Conservation (phyloP, 371 early-diverging fungal genomes). For the Syncephalastrum contaminatum region DNA sequence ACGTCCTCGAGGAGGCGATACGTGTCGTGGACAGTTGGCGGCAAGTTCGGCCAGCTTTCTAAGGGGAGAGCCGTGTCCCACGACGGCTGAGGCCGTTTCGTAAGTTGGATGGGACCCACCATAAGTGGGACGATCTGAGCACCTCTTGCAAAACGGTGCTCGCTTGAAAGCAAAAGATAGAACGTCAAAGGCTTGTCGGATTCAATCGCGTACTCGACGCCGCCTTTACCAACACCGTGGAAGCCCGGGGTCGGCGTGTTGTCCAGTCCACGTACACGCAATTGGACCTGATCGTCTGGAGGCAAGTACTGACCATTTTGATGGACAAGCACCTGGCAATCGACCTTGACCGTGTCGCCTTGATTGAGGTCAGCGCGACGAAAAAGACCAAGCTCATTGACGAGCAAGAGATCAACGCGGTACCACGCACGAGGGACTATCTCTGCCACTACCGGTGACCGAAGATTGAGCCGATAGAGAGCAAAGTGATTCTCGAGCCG, state of each 20-base stretch:
- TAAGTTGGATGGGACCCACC: conserved; percentile 43
- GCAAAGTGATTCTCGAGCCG: conserved; percentile 47
- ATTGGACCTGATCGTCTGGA: conserved; percentile 6
- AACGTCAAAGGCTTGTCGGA: conserved; percentile 10
- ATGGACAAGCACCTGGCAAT: conserved; percentile 21
- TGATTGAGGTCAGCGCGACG: conserved; percentile 39
- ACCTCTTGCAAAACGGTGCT: neutral
- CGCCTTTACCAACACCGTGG: conserved; percentile 41
- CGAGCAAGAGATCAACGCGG: conserved; percentile 39
- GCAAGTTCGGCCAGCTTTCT: conserved; percentile 30
- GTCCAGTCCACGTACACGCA: conserved; percentile 6
- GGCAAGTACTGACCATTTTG: neutral
- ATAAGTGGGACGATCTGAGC: conserved; percentile 36
- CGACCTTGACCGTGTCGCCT: conserved; percentile 26
- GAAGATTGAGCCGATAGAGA: conserved; percentile 43
- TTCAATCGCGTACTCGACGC: conserved; percentile 41
- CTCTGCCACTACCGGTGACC: conserved; percentile 27
- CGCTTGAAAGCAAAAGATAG: conserved; percentile 12
- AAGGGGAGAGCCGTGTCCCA: conserved; percentile 15
- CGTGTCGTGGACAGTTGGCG: conserved; percentile 30
- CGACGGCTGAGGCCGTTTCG: neutral
- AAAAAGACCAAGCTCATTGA: conserved; percentile 45
- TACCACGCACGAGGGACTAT: conserved; percentile 31
- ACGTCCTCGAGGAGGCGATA: conserved; percentile 38
- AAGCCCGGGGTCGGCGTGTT: conserved; percentile 28